These are phyloP conservation scores for Micromonas pusilla DNA, from an alignment of 139 green algal genomes.

Conservation along the genomic window DNA sequence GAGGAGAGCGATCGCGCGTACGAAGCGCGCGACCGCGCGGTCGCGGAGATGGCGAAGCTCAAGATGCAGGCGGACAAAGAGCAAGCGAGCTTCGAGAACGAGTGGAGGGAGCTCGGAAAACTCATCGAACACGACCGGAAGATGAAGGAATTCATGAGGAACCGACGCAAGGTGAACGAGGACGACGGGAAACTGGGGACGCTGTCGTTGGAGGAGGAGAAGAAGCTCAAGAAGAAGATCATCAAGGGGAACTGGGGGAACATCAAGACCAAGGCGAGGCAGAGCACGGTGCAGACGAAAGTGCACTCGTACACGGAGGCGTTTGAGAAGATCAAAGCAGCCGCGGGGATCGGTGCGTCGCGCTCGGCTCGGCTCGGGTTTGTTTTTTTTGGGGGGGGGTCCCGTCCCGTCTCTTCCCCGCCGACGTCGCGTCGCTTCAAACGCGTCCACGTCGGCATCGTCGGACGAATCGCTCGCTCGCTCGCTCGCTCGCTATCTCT, in stretches of 20 bases:
- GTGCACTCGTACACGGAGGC: slow-evolving; percentile 64
- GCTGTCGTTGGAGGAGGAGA: slow-evolving; percentile 28
- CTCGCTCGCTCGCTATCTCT: too few relatives aligned
- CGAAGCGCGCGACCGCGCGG: slow-evolving; percentile 57
- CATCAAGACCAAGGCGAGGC: slow-evolving; percentile 51
- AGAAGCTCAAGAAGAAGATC: slow-evolving; percentile 33
- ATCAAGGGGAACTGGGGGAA: slow-evolving; percentile 41
- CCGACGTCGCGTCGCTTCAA: too few relatives aligned
- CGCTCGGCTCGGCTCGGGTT: too few relatives aligned
- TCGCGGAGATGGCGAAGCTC: slow-evolving; percentile 59
- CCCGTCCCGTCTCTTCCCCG: too few relatives aligned
- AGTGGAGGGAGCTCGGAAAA: slow-evolving; percentile 72
- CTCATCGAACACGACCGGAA: slow-evolving; percentile 72
- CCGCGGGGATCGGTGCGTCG: slow-evolving; percentile 52
- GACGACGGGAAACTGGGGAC: slow-evolving; percentile 1
- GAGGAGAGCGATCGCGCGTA: slow-evolving; percentile 47
- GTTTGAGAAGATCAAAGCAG: slow-evolving; percentile 67
- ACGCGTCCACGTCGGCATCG: too few relatives aligned
- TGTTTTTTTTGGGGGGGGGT: too few relatives aligned
- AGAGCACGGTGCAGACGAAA: slow-evolving; percentile 59
- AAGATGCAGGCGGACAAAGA: slow-evolving; percentile 73
- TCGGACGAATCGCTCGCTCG: too few relatives aligned
- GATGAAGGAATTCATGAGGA: slow-evolving; percentile 36
- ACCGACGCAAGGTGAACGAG: not conserved
- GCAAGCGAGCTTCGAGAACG: slow-evolving; percentile 69